These are phyloP conservation scores for Wickerhamiella occidentalis DNA, from an alignment of 805 yeast genomes.

Conservation along the genomic window DNA sequence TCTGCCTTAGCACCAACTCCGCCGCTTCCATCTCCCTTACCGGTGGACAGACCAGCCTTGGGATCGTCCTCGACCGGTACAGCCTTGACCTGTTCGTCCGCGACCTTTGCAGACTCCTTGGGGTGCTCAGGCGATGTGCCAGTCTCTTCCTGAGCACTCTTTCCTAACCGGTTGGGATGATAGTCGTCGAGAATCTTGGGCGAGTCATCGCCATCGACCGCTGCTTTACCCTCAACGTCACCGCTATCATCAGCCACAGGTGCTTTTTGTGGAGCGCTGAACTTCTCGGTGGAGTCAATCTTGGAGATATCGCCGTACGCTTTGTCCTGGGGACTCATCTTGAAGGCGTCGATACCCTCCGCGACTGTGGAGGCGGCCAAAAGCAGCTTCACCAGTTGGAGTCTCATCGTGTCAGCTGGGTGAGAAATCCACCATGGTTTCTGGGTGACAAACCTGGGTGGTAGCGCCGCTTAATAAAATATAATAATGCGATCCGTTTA, in stretches of 20 bases:
- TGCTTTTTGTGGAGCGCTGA: constrained; percentile 21
- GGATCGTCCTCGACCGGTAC: constrained; percentile 3
- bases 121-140: constrained; percentile 10
- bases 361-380: neutral
- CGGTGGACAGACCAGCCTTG: constrained; percentile 12
- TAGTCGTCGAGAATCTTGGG: constrained; percentile 29
- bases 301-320: constrained; percentile 18
- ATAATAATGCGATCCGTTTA: too few relatives aligned
- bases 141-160: constrained; percentile 10
- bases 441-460: neutral
- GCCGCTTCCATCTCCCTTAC: constrained; percentile 13
- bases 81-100: constrained; percentile 3
- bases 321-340: constrained; percentile 29
- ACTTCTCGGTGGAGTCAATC: constrained; percentile 22
- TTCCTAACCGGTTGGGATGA: constrained; percentile 29
- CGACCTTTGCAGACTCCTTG: constrained; percentile 6
- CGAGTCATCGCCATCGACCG: constrained; percentile 17
- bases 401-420: constrained; percentile 7
- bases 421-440: neutral
- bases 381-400: neutral
- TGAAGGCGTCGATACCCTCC: constrained; percentile 21
- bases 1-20: constrained; percentile 13
- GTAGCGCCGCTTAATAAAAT: neutral
- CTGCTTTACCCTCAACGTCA: neutral
- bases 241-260: constrained; percentile 15